These are phyloP conservation scores for Phanerodontia chrysosporium DNA, from an alignment of 768 basidiomycete genomes.

Conservation along the genomic window DNA sequence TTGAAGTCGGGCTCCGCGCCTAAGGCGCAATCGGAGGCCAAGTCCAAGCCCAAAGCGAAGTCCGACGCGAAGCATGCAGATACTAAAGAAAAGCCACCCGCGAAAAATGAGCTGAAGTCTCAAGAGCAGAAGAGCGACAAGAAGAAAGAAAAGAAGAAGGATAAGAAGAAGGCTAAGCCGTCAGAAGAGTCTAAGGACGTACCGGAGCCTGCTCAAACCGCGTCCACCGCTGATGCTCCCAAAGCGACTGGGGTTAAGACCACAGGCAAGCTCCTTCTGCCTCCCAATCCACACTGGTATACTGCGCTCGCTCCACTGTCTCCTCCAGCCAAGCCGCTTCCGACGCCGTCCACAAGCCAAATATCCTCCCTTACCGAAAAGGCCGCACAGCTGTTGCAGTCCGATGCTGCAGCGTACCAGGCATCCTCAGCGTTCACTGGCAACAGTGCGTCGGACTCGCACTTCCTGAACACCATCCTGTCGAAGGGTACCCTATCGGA, in stretches of 20 bases:
- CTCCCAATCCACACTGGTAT: slow-evolving; percentile 53
- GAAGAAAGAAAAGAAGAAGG: neutral
- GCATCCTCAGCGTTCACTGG: slow-evolving; percentile 44
- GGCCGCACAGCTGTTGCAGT: slow-evolving; percentile 44
- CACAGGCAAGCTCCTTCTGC: slow-evolving; percentile 23
- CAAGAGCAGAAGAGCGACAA: slow-evolving; percentile 1
- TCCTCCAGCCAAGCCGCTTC: slow-evolving; percentile 19
- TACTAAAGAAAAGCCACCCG: neutral
- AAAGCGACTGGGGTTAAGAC: slow-evolving; percentile 6
- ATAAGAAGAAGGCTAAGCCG: neutral
- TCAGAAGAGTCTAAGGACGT: neutral
- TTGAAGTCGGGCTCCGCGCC: slow-evolving; percentile 27
- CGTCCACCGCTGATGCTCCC: slow-evolving; percentile 4
- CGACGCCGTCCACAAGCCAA: slow-evolving; percentile 38
- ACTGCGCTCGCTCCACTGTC: slow-evolving; percentile 38
- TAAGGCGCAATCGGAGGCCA: slow-evolving; percentile 12
- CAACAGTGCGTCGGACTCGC: slow-evolving; percentile 57
- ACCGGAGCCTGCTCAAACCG: neutral
- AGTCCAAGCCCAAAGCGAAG: slow-evolving; percentile 14
- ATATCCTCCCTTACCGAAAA: slow-evolving; percentile 41
- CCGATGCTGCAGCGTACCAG: slow-evolving; percentile 43
- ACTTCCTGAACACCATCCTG: slow-evolving; percentile 83
- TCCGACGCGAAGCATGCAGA: neutral
- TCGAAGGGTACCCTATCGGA: slow-evolving; percentile 89
- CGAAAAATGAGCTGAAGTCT: too few relatives aligned